A percentile compares a stretch with the other conserved stretches of the same genome.
Evolutionary conservation across 192 early-diverging fungal genomes (phyloP).

Genomic region (Coemansia sp.): DNA sequence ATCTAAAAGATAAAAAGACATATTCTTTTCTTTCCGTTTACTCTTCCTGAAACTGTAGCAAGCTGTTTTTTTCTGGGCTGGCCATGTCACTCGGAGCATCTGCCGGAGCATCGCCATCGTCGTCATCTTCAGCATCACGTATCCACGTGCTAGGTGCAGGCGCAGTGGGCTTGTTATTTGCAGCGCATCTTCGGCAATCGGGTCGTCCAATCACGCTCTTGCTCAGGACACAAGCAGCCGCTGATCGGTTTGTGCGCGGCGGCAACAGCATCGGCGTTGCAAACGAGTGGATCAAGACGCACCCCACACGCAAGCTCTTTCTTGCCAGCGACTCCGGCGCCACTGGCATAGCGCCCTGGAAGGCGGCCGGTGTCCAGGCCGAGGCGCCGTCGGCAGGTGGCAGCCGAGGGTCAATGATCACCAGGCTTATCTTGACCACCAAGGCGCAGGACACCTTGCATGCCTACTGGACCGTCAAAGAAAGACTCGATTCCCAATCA

Average conservation of each 20-base stretch:
- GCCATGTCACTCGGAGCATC: constrained; percentile 17
- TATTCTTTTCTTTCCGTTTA: not conserved
- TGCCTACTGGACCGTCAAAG: constrained; percentile 52
- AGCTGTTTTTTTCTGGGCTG: constrained; percentile 17
- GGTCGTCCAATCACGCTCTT: constrained; percentile 58
- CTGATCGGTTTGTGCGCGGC: constrained; percentile 23
- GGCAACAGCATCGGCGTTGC: constrained; percentile 24
- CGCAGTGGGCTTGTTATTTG: constrained; percentile 67
- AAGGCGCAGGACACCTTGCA: constrained; percentile 63
- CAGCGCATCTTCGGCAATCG: constrained; percentile 55
- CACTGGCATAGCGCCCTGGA: constrained; percentile 27
- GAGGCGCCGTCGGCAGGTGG: constrained; percentile 21
- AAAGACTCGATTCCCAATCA: constrained; percentile 50
- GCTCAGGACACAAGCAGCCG: constrained; percentile 55
- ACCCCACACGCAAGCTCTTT: constrained; percentile 39
- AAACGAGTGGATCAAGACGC: constrained; percentile 32
- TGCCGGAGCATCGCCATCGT: not conserved
- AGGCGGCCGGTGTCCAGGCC: constrained; percentile 37
- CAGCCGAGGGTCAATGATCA: constrained; percentile 44
- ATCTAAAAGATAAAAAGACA: not conserved
- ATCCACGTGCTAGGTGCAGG: constrained; percentile 70
- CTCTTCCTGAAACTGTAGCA: constrained; percentile 1
- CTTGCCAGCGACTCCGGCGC: constrained; percentile 8
- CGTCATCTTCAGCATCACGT: constrained; percentile 8
- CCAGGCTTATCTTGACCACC: constrained; percentile 58